Conservation (phyloP, 2,329 filamentous ascomycete species). For the Tolypocladium nubicola region DNA sequence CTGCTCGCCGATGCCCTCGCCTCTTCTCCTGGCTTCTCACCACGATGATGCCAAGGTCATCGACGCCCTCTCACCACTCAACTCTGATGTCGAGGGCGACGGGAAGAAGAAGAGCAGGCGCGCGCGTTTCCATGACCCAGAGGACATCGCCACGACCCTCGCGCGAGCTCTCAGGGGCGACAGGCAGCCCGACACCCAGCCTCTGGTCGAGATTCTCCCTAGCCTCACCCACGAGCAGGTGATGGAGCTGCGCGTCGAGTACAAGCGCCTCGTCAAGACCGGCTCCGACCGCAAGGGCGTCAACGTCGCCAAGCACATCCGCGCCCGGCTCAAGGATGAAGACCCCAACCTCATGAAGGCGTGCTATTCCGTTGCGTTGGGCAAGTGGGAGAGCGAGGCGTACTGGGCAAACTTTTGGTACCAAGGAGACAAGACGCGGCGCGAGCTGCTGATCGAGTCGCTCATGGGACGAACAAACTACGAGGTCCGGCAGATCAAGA, state of each 20-base stretch:
- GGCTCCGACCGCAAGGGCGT: slow-evolving; percentile 63
- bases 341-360: slow-evolving; percentile 76
- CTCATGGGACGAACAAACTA: slow-evolving; percentile 82
- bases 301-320: slow-evolving; percentile 79
- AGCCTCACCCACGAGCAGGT: slow-evolving; percentile 79
- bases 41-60: slow-evolving; percentile 38
- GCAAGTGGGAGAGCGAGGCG: slow-evolving; percentile 83
- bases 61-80: slow-evolving; percentile 41
- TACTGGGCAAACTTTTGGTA: slow-evolving; percentile 99
- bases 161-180: slow-evolving; percentile 63
- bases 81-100: slow-evolving; percentile 33
- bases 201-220: slow-evolving; percentile 76
- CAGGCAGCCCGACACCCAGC: slow-evolving; percentile 53
- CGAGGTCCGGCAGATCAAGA: slow-evolving; percentile 82
- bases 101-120: slow-evolving; percentile 43
- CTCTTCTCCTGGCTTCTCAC: slow-evolving; percentile 47
- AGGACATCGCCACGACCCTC: slow-evolving; percentile 65
- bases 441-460: slow-evolving; percentile 85
- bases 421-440: slow-evolving; percentile 71
- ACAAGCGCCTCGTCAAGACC: slow-evolving; percentile 82
- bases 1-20: slow-evolving; percentile 88
- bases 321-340: slow-evolving; percentile 61
- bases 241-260: slow-evolving; percentile 74
- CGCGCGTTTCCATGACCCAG: slow-evolving; percentile 74
- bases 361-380: slow-evolving; percentile 81